A percentile compares a stretch with the other conserved stretches of the same genome.
Evolutionary conservation across 768 basidiomycete genomes (phyloP).

Genomic region (Russula sp.): DNA sequence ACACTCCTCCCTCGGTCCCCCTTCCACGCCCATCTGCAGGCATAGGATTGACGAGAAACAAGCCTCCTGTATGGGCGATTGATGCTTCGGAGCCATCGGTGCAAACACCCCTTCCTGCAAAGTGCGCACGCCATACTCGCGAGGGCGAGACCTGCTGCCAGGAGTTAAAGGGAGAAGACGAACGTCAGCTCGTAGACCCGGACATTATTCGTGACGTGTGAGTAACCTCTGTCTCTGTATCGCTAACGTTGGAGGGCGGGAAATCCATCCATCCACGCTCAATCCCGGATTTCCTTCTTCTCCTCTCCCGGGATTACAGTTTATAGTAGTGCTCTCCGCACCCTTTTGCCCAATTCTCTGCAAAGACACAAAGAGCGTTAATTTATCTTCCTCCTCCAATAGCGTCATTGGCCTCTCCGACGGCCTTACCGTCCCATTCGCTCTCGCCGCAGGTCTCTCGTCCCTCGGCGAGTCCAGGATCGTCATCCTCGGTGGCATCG

Average conservation of each 20-base stretch:
- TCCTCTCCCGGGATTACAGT: neutral
- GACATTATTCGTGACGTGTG: conserved; percentile 86
- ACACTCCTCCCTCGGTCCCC: conserved; percentile 11
- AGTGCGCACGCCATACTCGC: conserved; percentile 55
- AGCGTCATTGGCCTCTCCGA: conserved; percentile 90
- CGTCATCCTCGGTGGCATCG: conserved; percentile 92
- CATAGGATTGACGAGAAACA: conserved; percentile 30
- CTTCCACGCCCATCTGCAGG: conserved; percentile 1
- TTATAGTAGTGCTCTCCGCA: neutral
- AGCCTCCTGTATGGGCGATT: conserved; percentile 67
- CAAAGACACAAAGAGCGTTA: neutral
- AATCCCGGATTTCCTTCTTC: too few species aligned
- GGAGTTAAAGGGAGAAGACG: conserved; percentile 76
- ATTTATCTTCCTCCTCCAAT: conserved; percentile 9
- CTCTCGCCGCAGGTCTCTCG: conserved; percentile 83
- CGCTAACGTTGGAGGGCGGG: neutral
- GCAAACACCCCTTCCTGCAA: conserved; percentile 48
- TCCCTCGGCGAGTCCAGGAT: conserved; percentile 85
- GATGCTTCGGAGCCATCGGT: conserved; percentile 42
- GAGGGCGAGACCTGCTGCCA: conserved; percentile 74
- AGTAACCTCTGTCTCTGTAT: conserved; percentile 34
- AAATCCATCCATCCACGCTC: neutral
- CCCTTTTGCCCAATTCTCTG: conserved; percentile 19
- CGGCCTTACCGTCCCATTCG: conserved; percentile 89
- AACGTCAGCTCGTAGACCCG: conserved; percentile 79